Base-by-base conservation (phyloP, 805 yeast species). In the Lipomyces kockii region DNA sequence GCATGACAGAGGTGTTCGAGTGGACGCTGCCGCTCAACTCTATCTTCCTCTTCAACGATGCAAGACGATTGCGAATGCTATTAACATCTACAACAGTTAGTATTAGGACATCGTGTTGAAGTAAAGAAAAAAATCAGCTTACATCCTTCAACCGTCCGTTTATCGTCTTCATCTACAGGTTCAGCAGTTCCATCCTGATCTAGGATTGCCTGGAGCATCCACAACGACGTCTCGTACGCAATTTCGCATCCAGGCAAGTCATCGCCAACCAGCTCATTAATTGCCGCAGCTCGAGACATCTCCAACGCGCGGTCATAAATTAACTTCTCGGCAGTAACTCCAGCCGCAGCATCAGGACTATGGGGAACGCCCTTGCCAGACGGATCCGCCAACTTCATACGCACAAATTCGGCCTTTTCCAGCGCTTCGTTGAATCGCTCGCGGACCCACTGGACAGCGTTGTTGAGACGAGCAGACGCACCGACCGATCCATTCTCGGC, bases 121-220 rank as follows among this genome's bases (percentile, higher is more conserved):
- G 12, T 14, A 2, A 57, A 25, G 20, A 53, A 60, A 51, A n/a
- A 11, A 8, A 25, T 46, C 17, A 39, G 29, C 69, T 60, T 35
- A 66, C 70, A 91, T 77, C 87, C 87, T 76, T 89, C 91, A 61
- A 94, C 91, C 78, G 90, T 89, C 56, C 83, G 85, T 61, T 81
- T 81, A 77, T 94, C 98, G 60, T 88, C 91, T 3, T 81, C 84
- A 74, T 91, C 96, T 66, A 93, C 74, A 14, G 67, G 62, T 2
- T 81, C 84, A 74, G 90, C 96, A 65, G 92, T 74, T 20, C 58
- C 61, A 37, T 72, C 73, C 46, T 39, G 51, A 32, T 73, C 76
- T 63, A 92, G 78, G 34, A 94, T 80, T 0, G 97, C 92, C 76
- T 92, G 96, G 74, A 94, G 81, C 97, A 94, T 92, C 98, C 98